Conservation (phyloP, 1,139 yeast species). For the Saccharomyces hybrid region DNA sequence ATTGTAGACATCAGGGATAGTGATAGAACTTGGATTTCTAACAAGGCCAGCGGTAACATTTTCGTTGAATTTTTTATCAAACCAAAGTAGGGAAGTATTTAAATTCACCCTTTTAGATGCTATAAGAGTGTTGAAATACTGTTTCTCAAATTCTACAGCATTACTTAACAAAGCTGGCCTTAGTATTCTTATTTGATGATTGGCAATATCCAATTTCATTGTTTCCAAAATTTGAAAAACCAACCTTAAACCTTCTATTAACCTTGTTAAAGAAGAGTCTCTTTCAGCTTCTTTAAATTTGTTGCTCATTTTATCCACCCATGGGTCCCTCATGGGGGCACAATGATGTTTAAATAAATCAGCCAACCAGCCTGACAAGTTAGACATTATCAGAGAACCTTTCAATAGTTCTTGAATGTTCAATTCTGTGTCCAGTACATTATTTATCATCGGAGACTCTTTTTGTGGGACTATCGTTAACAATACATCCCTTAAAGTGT, state of each 20-base stretch:
- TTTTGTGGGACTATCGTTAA: constrained; percentile 69
- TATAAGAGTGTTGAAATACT: constrained; percentile 69
- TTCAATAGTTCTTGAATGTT: constrained; percentile 68
- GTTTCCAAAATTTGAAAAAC: constrained; percentile 83
- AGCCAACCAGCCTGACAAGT: constrained; percentile 30
- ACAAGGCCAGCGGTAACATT: constrained; percentile 14
- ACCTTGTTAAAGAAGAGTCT: constrained; percentile 44
- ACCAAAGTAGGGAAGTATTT: constrained; percentile 66
- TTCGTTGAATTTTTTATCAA: constrained; percentile 37
- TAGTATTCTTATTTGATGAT: constrained; percentile 81
- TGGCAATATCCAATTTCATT: constrained; percentile 94
- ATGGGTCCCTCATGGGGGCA: constrained; percentile 91
- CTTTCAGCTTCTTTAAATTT: constrained; percentile 57
- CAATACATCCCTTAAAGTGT: constrained; percentile 69
- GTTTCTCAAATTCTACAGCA: constrained; percentile 87
- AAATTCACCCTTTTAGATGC: constrained; percentile 60
- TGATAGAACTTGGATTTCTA: constrained; percentile 13
- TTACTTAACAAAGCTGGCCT: constrained; percentile 82
- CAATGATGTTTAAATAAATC: constrained; percentile 40
- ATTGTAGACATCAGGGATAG: constrained; percentile 25
- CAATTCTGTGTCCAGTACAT: constrained; percentile 70
- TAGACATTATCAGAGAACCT: constrained; percentile 32
- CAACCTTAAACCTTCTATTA: constrained; percentile 73
- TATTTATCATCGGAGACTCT: constrained; percentile 62
- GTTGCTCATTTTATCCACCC: constrained; percentile 81